A percentile compares a stretch with the other conserved stretches of the same genome.
Conservation (phyloP, 1,284 basidiomycete species). For the Ceratobasidium sp. region DNA sequence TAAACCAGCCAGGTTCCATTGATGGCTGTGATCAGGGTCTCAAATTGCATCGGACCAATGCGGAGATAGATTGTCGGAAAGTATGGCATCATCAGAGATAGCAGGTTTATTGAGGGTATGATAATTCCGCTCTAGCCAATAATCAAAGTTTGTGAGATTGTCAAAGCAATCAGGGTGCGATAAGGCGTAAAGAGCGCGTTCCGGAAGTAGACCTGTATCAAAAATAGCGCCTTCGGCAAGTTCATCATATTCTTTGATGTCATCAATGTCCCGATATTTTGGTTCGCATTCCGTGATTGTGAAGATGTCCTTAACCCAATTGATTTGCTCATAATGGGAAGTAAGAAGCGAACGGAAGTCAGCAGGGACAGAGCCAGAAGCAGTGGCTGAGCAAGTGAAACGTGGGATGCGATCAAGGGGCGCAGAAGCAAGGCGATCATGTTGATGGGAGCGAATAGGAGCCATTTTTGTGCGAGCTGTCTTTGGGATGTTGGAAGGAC, state of each 20-base stretch:
- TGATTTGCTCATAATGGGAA: not conserved
- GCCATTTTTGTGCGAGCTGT: too few species aligned
- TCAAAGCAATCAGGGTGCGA: not conserved
- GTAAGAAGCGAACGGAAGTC: too few species aligned
- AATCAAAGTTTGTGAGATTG: not conserved
- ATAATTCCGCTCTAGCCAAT: not conserved
- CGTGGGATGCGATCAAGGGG: too few species aligned
- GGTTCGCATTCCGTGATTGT: not conserved
- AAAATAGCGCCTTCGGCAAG: not conserved
- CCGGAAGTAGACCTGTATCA: not conserved
- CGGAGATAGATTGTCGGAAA: not conserved
- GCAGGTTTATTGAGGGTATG: not conserved
- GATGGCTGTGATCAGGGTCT: constrained; percentile 8
- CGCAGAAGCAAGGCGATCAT: too few species aligned
- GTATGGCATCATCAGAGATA: not conserved
- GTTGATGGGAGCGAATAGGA: too few species aligned
- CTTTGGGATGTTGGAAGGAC: too few species aligned
- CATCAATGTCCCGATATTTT: not conserved
- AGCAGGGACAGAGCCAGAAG: too few species aligned
- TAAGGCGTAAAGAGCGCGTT: not conserved
- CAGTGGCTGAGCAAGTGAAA: too few species aligned
- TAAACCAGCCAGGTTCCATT: not conserved
- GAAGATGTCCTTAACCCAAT: not conserved
- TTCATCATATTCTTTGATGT: not conserved
- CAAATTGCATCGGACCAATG: not conserved